Base-by-base conservation (phyloP, 495 filamentous ascomycete genomes). In the Tuber melanosporum region DNA sequence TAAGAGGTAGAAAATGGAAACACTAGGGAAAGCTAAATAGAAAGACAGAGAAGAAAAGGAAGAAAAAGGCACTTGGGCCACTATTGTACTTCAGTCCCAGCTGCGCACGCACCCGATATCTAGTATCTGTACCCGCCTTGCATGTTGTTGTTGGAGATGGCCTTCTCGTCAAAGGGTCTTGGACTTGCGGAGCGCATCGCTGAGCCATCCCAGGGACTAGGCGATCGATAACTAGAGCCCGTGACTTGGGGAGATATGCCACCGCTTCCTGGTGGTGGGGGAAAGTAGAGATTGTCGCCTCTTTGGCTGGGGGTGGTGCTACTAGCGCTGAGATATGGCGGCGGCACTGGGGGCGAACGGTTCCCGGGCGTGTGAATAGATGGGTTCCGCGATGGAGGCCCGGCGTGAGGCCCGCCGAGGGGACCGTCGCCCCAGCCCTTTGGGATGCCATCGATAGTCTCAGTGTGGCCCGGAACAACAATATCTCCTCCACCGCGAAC, bases 401-500 rank as follows among this genome's bases (percentile, higher is more conserved):
- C 79, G 2, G 79, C 71, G 10, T 80, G 39, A 2, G 75, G 44
- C 17, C 78, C 79, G 44, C 78, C 79, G 22, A 80, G 41, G 15
- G 76, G 74, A 4, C 76, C 74, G 39, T 73, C 77, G 32, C 57
- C 66, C 76, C 80, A 82, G 71, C 81, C 84, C 42, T 80, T 83
- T 42, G 88, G 86, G 32, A 87, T 74, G 17, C 86, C 83, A 20
- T 79, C 57, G 17, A 85, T 78, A 7, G 85, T 85, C 3, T 91
- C 90, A n/a, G 92, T 91, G 77, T 93, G 92, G 66, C 89, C 90
- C 22, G 95, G 93, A 66, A 98, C 92, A 12, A 98, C 89, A 39
- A 97, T 87, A 76, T 95, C 89, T n/a, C 94, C 91, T 9, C 92
- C 93, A 43, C 94, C 91, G 41, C 87, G 88, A 79, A 97, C 95